phyloP scores from a whole-genome alignment of 148 eudicot species.

The Polygonum aviculare region DNA sequence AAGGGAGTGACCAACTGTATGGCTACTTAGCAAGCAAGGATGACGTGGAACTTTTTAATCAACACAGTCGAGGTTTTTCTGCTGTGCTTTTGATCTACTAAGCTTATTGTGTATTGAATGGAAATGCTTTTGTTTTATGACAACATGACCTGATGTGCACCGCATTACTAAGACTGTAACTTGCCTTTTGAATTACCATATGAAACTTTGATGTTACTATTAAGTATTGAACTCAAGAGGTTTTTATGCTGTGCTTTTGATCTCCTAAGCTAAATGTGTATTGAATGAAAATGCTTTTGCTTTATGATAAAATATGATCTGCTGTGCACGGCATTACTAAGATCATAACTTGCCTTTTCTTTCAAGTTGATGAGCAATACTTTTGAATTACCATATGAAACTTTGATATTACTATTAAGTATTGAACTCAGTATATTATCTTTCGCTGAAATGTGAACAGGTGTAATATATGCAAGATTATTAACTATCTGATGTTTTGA shows the following conservation, averaged over 20 bases:
- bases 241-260: constrained; percentile 5
- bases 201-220: neutral
- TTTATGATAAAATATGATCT: neutral
- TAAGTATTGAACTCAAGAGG: constrained; percentile 20
- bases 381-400: neutral
- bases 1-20: constrained; percentile 60
- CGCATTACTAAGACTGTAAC: neutral
- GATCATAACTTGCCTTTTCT: neutral
- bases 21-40: constrained; percentile 61
- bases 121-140: neutral
- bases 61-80: constrained; percentile 42
- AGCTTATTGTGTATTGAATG: neutral
- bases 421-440: neutral
- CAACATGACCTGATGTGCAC: neutral
- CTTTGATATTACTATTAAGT: neutral
- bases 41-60: constrained; percentile 57
- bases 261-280: neutral
- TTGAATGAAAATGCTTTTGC: neutral
- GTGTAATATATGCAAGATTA: neutral
- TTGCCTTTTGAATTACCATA: neutral
- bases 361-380: neutral
- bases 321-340: neutral
- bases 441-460: neutral
- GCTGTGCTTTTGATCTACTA: neutral
- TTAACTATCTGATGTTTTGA: neutral